Base-by-base conservation (phyloP, 768 basidiomycete species). In the Lanmaoa pseudosensibilis region DNA sequence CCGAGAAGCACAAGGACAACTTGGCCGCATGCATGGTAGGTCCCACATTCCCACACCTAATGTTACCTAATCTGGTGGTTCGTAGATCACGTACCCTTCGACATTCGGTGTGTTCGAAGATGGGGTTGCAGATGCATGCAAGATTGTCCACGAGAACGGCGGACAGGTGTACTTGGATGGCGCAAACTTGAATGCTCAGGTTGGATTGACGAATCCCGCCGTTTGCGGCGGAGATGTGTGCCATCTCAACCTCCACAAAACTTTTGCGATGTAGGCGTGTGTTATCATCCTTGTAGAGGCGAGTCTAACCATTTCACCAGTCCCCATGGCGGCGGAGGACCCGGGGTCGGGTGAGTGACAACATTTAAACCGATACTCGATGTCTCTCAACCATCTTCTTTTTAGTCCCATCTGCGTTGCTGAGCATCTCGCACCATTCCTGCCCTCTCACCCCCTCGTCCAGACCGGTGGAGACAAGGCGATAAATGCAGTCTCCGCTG, bases 51-150 rank as follows among this genome's bases (percentile, higher is more conserved):
- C 54, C 47, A 60, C 62, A 37, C 46, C 21, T 19, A 16, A 19
- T 36, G 30, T 18, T 60, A 21, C 41, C 36, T 57, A 46, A 65
- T 54, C 16, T 33, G 6, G 55, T 51, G 23, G 64, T 61, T 19
- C 51, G 7, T 38, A 93, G 92, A 93, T 98, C 68, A 97, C 94
- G 19, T 97, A 96, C 68, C 94, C 95, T 0, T 97, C 94, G 5
- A 98, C 97, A 0, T 99, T 94, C 59, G 97, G 97, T 65, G 96
- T 98, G 19, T 98, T 98, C 66, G 97, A 99, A 70, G 83, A 88
- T 60, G 94, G 94, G 46, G 88, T 98, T 34, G 79, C 85, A 66
- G 84, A 89, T 54, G 96, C 95, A 25, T 96, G 94, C 79, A 78
- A 89, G 66, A 93, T 97, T 66, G 90, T 97, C 34, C 97, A 99